Evolutionary conservation across 2,329 filamentous ascomycete species (phyloP).

Genomic region (Aspergillus sp.): DNA sequence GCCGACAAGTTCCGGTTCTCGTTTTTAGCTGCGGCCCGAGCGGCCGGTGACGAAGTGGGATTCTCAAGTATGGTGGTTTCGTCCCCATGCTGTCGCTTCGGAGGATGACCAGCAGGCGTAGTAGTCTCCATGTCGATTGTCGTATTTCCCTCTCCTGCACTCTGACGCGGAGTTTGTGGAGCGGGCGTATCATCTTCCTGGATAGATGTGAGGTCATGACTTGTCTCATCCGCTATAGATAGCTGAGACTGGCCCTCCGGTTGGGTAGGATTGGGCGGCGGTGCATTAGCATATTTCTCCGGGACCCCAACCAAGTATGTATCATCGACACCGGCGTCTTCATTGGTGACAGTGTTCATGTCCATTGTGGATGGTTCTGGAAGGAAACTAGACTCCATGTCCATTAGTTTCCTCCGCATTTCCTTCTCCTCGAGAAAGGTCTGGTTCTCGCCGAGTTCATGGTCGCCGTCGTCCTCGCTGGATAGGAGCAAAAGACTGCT

Average conservation of each 20-base stretch:
- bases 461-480: conserved; percentile 24
- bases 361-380: conserved; percentile 47
- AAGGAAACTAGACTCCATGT: conserved; percentile 58
- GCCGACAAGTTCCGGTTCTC: conserved; percentile 33
- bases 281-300: conserved; percentile 16
- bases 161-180: conserved; percentile 13
- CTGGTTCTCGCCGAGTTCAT: conserved; percentile 31
- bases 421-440: conserved; percentile 50
- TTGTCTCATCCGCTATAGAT: conserved; percentile 20
- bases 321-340: conserved; percentile 33
- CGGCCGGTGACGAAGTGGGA: conserved; percentile 40
- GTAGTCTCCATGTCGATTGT: conserved; percentile 13
- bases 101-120: conserved; percentile 8
- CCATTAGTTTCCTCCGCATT: conserved; percentile 54
- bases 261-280: conserved; percentile 5
- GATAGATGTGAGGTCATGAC: conserved; percentile 10
- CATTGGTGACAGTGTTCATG: conserved; percentile 19
- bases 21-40: conserved; percentile 37
- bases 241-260: conserved; percentile 16
- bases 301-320: conserved; percentile 37
- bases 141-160: conserved; percentile 1
- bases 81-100: conserved; percentile 15
- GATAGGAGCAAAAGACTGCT: conserved; percentile 25
- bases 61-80: conserved; percentile 37
- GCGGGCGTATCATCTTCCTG: conserved; percentile 6